Conservation (phyloP, 1,284 basidiomycete species). For the Apiotrichum domesticum region DNA sequence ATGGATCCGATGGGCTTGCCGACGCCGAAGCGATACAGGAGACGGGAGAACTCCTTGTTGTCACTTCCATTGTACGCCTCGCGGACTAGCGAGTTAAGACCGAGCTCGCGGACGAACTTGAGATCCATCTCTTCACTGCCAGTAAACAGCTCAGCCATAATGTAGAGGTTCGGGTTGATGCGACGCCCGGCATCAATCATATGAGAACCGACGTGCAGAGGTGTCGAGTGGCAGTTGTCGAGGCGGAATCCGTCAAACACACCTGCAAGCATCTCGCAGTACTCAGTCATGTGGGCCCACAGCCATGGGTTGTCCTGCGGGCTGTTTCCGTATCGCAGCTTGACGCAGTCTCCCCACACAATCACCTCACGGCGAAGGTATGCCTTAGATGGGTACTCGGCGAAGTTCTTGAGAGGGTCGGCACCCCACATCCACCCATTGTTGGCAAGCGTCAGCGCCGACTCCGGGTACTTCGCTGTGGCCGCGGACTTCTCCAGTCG, state of each 20-base stretch:
- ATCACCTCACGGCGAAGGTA: constrained; percentile 95
- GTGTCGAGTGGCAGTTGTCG: constrained; percentile 98
- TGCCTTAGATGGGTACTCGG: constrained; percentile 87
- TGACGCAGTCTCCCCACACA: constrained; percentile 96
- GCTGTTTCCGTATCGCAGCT: constrained; percentile 79
- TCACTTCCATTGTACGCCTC: constrained; percentile 86
- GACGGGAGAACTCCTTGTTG: constrained; percentile 75
- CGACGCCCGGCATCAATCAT: constrained; percentile 88
- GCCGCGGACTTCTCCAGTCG: constrained; percentile 57
- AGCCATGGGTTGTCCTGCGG: constrained; percentile 85
- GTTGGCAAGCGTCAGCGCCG: constrained; percentile 78
- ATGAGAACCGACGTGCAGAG: constrained; percentile 81
- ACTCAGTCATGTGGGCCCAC: constrained; percentile 87
- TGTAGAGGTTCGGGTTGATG: constrained; percentile 83
- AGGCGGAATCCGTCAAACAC: constrained; percentile 93
- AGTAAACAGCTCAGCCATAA: constrained; percentile 95
- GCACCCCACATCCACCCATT: constrained; percentile 99
- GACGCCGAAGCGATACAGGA: constrained; percentile 79
- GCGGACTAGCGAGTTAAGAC: constrained; percentile 83
- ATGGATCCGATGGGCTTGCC: constrained; percentile 77
- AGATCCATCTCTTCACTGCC: constrained; percentile 90
- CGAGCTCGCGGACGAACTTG: constrained; percentile 79
- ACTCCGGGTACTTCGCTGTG: constrained; percentile 58
- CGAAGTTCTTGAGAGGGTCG: constrained; percentile 91
- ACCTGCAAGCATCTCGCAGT: constrained; percentile 70